Evolutionary conservation across 129 eudicot species (phyloP), one percentile per base, ranked within the genome.

Genomic region (Helichrysum umbraculigerum): DNA sequence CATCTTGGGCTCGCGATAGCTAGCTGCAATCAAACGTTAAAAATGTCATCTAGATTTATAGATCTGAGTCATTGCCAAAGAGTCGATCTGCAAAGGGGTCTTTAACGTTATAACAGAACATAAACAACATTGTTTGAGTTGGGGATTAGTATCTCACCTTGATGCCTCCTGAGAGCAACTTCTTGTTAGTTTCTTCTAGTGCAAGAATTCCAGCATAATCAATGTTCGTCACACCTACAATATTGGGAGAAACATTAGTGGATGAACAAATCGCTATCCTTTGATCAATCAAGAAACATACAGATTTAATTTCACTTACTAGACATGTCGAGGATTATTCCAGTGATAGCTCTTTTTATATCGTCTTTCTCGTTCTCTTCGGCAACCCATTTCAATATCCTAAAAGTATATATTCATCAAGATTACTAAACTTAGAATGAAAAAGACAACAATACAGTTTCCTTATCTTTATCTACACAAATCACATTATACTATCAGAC

Each of bases 241-340:
- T 72, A n/a, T n/a, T n/a, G 19, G 4, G 4, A 57, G 15, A 59
- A 21, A 11, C 35, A 15, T 75, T 60, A 68, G 67, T 20, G 17
- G 56, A 19, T 37, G 61, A 47, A 9, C 71, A 67, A 22, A 12
- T 76, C 30, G 0, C 7, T 2, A 56, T n/a, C 28, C 29, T 25
- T 59, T 22, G 28, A 57, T 51, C 11, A 5, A 50, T 19, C 35
- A 21, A 66, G 21, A 73, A 66, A 15, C 62, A 33, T 20, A 56
- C 5, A 6, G 12, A 30, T 29, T 25, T 17, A 57, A 41, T 34
- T 30, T 73, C 16, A 82, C 89, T 86, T 84, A 88, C 94, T 81
- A 41, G 94, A 82, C 90, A 86, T 86, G 84, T 88, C 94, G 5
- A 88, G 79, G 52, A 88, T 81, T 50, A 78, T 80, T 78, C 83